Base-by-base conservation (phyloP, 805 yeast genomes). In the Saccharomyces paradoxus region DNA sequence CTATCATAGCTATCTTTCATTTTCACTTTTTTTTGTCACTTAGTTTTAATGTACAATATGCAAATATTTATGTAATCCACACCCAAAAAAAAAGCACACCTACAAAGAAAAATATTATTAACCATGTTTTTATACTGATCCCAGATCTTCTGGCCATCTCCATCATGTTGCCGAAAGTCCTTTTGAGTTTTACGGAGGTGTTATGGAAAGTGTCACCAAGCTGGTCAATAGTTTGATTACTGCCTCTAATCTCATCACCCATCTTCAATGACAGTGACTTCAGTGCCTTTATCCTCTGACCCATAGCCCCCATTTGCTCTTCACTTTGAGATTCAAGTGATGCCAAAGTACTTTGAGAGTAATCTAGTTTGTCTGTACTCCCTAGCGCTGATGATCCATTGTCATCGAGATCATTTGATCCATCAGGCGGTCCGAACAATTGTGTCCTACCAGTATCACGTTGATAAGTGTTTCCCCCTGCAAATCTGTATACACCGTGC, bases 301-400 rank as follows among this genome's bases (percentile, higher is more conserved):
- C 73, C 78, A 86, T 79, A 1, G 76, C 70, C 24, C 76, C 74
- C 59, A 81, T 66, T 52, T 83, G 81, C 54, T 81, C 85, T 37
- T 82, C 87, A 56, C 79, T 79, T 63, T 86, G 91, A 2, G 85
- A 75, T 65, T 86, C 91, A 50, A 86, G 65, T 56, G 80, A 82
- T 22, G 85, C 78, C 60, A 83, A 62, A 54, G 77, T 74, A 28
- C 81, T 70, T 48, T 82, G 86, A 13, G 79, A 72, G 63, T 74
- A 78, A 63, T 76, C 81, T 48, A 72, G 61, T 27, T 61, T 63
- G 12, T 58, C 52, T 21, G 62, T 52, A n/a, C 64, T 62, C 21
- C 69, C 74, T 60, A 77, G 78, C 1, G 82, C 79, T 1, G 81
- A 76, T 1, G 74, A 64, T 1, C 67, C 63, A 5, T 46, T 41